Evolutionary conservation across 176 grass and related monocot species (phyloP), one percentile per base, ranked within the genome.

Genomic region (Leersia perrieri): DNA sequence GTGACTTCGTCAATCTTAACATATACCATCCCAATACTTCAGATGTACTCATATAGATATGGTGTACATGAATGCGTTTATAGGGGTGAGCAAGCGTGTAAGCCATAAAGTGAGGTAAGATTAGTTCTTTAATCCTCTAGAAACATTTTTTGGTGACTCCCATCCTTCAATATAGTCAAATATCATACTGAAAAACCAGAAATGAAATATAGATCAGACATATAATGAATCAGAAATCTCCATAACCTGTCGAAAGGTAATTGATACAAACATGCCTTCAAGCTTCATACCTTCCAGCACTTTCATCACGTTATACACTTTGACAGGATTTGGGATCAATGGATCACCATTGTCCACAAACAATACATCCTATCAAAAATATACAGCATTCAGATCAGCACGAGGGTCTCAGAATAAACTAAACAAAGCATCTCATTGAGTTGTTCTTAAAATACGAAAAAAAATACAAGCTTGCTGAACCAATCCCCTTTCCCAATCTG

Each of bases 271-370:
- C 40, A 76, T 40, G 42, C 88, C 92, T 65, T 85, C 87, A 67
- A 86, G 87, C 79, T 95, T 99, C 84, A 99, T 87, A 5, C 76
- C 72, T 86, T 91, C 84, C 81, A 99, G 96, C 92, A 95, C 90
- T 85, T 95, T 95, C 84, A 84, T 95, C 80, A 93, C 90, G 44
- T 91, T 99, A 63, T 87, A 34, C 61, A 93, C 87, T 73, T 84
- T 95, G 60, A 33, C 53, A 51, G 83, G 70, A 75, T 84, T 88
- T 33, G 95, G 95, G 29, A 91, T 89, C 95, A 90, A 98, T n/a
- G 92, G 95, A 89, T 98, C 92, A 10, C 92, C 95, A 86, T 86
- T 93, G 66, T 98, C 90, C 82, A 98, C 96, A 90, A 88, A 95
- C 68, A 99, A 80, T 20, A 88, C 90, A 53, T 99, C 92, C 96